Conservation (phyloP, 345 rosid species). For the Eucalyptus grandis region DNA sequence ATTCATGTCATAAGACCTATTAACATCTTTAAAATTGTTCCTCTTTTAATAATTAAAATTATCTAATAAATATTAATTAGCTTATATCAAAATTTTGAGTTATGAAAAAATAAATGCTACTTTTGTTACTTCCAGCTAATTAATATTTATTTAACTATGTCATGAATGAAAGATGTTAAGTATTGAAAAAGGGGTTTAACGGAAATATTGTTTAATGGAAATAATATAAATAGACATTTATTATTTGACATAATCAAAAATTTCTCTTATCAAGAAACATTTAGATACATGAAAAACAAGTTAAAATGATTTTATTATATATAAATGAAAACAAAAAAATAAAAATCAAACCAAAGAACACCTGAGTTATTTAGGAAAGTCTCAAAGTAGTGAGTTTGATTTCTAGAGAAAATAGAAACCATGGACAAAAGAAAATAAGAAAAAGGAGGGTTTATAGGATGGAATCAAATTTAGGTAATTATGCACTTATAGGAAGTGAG, state of each 20-base stretch:
- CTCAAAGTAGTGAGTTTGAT: not conserved
- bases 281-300: not conserved
- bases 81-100: not conserved
- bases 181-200: not conserved
- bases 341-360: not conserved
- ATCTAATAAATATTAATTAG: too few relatives aligned
- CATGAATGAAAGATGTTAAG: not conserved
- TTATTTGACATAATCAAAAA: not conserved
- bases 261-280: not conserved
- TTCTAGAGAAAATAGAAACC: not conserved
- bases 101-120: not conserved
- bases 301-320: not conserved
- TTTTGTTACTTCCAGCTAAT: not conserved
- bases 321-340: not conserved
- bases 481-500: not conserved
- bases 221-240: not conserved
- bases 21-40: not conserved
- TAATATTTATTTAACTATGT: not conserved
- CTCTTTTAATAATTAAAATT: not conserved
- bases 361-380: not conserved
- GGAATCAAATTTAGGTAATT: not conserved
- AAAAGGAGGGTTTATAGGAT: not conserved
- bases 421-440: not conserved
- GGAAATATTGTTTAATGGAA: not conserved
- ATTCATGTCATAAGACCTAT: not conserved